Evolutionary conservation across 306 rosid species (phyloP).

Genomic region (Hippophae rhamnoides): DNA sequence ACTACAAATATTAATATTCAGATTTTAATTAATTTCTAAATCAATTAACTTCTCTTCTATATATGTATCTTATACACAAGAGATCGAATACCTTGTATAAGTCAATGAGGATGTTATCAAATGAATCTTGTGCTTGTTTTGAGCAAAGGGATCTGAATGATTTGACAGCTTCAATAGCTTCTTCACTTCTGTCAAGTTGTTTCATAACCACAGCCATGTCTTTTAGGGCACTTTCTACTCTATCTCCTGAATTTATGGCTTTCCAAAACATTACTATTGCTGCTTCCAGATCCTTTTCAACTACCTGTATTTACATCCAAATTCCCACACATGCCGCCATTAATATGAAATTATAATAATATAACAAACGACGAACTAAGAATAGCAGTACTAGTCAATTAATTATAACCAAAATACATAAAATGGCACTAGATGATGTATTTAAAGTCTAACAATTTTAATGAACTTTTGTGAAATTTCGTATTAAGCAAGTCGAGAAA

Average conservation of each 20-base stretch:
- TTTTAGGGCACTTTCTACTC: conserved; percentile 81
- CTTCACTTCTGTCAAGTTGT: conserved; percentile 59
- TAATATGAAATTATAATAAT: not conserved
- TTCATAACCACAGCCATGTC: conserved; percentile 97
- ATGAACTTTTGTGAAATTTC: no score
- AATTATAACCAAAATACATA: no score
- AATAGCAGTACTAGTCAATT: no score
- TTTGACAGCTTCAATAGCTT: conserved; percentile 74
- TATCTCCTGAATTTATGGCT: conserved; percentile 76
- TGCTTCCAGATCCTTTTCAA: conserved; percentile 63
- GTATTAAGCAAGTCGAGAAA: no score
- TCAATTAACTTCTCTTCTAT: no score
- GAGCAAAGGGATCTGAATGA: conserved; percentile 62
- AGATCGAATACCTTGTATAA: conserved; percentile 53
- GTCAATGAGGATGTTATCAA: conserved; percentile 81
- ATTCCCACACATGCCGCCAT: not conserved
- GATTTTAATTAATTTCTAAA: no score
- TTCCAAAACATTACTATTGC: conserved; percentile 73
- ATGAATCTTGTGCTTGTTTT: conserved; percentile 80
- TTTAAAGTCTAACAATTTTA: no score
- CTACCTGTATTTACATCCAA: conserved; percentile 33
- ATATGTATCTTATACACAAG: not conserved
- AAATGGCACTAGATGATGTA: no score
- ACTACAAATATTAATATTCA: not conserved
- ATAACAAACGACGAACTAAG: no score